Percentiles rank a stretch among this genome's conserved stretches.
phyloP scores from a whole-genome alignment of 495 filamentous ascomycete genomes.

The Tuber calosporum region DNA sequence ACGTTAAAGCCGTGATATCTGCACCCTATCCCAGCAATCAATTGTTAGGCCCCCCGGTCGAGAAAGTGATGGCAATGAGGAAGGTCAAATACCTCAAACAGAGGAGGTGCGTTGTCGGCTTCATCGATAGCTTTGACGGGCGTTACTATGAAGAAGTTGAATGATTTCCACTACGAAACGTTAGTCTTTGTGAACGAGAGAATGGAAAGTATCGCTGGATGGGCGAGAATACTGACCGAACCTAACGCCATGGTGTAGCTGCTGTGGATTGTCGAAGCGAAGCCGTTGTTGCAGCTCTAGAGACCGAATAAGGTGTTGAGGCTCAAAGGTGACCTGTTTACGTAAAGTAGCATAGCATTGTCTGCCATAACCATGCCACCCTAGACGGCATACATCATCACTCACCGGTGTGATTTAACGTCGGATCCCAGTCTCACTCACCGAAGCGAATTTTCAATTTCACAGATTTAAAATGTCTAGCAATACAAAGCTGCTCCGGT shows the following conservation, averaged over 20 bases:
- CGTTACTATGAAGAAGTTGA: constrained; percentile 96
- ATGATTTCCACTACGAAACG: constrained; percentile 78
- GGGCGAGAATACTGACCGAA: background rate
- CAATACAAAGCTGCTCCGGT: background rate
- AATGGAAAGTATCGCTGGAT: background rate
- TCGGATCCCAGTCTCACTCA: background rate
- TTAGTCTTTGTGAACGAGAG: background rate
- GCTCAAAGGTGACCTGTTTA: background rate
- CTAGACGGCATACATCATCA: background rate
- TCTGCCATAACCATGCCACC: background rate
- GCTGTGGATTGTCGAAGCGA: background rate
- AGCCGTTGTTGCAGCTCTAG: background rate
- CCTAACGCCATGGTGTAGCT: background rate
- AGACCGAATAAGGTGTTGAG: background rate
- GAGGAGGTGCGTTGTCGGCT: constrained; percentile 50
- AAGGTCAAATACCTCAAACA: constrained; percentile 54
- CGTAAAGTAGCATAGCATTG: background rate
- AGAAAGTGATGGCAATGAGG: constrained; percentile 49
- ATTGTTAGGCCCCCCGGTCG: constrained; percentile 36
- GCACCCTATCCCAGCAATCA: constrained; percentile 46
- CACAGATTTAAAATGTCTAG: background rate
- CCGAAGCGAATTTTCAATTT: background rate
- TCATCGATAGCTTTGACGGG: constrained; percentile 74
- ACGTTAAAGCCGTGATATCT: constrained; percentile 62
- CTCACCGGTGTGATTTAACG: background rate